Conservation (phyloP, 768 basidiomycete species). For the Boletus sensibilis region DNA sequence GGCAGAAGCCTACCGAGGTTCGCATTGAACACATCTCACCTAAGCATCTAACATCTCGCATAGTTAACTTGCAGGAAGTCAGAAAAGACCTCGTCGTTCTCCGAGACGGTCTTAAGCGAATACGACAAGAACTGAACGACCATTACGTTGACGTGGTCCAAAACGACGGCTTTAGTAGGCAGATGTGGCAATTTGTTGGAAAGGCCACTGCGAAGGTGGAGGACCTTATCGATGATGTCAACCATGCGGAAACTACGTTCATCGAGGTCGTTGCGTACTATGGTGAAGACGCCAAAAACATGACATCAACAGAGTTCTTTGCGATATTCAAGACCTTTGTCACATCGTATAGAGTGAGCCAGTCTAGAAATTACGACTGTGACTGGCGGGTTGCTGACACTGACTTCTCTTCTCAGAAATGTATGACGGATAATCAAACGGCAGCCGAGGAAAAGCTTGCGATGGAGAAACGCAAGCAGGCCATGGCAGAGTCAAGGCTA, state of each 20-base stretch:
- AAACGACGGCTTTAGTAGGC: conserved; percentile 77
- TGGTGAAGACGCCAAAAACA: conserved; percentile 88
- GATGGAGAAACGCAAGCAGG: conserved; percentile 65
- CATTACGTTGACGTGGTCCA: conserved; percentile 73
- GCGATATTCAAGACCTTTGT: conserved; percentile 97
- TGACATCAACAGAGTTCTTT: conserved; percentile 90
- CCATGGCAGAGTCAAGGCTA: conserved; percentile 60
- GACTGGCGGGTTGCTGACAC: conserved; percentile 2
- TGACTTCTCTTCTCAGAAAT: conserved; percentile 60
- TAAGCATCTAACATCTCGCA: conserved; percentile 14
- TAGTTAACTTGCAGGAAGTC: conserved; percentile 86
- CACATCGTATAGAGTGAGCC: conserved; percentile 79
- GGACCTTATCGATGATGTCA: conserved; percentile 84
- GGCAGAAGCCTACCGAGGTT: conserved; percentile 90
- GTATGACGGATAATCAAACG: conserved; percentile 74
- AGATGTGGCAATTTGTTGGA: conserved; percentile 90
- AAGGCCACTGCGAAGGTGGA: conserved; percentile 74
- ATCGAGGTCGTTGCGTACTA: conserved; percentile 86
- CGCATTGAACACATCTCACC: conserved; percentile 10
- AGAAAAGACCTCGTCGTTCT: conserved; percentile 73
- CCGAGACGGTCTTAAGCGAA: conserved; percentile 71
- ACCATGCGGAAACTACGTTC: conserved; percentile 80
- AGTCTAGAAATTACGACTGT: background rate
- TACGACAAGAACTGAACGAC: conserved; percentile 76
- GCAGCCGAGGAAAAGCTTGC: conserved; percentile 69